A percentile compares a stretch with the other conserved stretches of the same genome.
These are phyloP conservation scores for Scorias spongiosa DNA, from an alignment of 2,329 filamentous ascomycete genomes.

Conservation along the genomic window DNA sequence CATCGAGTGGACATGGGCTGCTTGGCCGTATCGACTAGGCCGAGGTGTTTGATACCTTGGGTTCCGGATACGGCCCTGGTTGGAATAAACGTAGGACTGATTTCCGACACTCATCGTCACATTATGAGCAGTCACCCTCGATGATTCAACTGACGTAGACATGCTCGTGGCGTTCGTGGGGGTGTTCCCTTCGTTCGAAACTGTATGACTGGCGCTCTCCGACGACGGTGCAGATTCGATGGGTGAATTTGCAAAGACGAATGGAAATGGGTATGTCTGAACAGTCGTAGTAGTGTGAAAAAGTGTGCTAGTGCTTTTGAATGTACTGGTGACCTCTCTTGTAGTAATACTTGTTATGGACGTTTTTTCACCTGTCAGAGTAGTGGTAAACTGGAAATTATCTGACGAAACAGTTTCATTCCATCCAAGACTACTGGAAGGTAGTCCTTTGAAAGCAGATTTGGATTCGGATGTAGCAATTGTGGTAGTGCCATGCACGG, in stretches of 20 bases:
- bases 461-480: neutral
- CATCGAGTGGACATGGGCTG: too few relatives aligned
- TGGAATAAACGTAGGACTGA: too few relatives aligned
- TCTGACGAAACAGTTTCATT: neutral
- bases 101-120: too few relatives aligned
- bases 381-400: neutral
- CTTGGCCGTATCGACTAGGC: too few relatives aligned
- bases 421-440: neutral
- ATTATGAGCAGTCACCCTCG: too few relatives aligned
- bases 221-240: too few relatives aligned
- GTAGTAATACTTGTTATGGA: neutral
- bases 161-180: too few relatives aligned
- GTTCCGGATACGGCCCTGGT: too few relatives aligned
- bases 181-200: too few relatives aligned
- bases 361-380: neutral
- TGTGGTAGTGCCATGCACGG: neutral
- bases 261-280: neutral
- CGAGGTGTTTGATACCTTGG: too few relatives aligned
- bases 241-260: neutral
- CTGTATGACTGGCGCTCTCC: too few relatives aligned
- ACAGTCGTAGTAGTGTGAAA: neutral
- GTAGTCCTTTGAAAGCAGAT: neutral
- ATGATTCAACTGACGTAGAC: too few relatives aligned
- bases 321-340: neutral
- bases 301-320: neutral